phyloP scores from a whole-genome alignment of 345 rosid species.

The Eucalyptus guilfoylei region DNA sequence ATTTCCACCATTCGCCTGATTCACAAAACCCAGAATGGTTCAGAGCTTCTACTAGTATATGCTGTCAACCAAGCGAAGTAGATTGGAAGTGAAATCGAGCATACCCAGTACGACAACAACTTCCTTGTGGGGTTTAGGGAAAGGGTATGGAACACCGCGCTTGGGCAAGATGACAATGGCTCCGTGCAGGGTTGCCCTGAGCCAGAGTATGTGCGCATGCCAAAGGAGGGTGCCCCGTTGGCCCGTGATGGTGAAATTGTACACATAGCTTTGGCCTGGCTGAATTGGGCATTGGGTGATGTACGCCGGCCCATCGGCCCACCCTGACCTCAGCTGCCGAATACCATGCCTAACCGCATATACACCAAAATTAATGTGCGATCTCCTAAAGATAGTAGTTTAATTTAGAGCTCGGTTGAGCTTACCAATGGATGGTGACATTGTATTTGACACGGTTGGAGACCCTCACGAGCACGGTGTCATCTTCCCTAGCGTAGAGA shows the following conservation, averaged over 20 bases:
- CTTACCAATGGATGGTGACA: slow-evolving; percentile 76
- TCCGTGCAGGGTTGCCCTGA: slow-evolving; percentile 78
- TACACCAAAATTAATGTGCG: neutral
- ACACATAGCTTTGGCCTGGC: slow-evolving; percentile 55
- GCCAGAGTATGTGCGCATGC: slow-evolving; percentile 97
- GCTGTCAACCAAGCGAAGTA: neutral
- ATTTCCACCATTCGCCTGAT: slow-evolving; percentile 54
- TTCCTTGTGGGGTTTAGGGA: slow-evolving; percentile 74
- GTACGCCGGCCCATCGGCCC: slow-evolving; percentile 98
- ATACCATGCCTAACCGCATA: slow-evolving; percentile 59
- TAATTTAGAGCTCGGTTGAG: neutral
- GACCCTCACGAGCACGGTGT: slow-evolving; percentile 71
- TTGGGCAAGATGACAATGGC: slow-evolving; percentile 77
- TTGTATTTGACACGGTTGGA: slow-evolving; percentile 81
- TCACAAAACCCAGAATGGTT: neutral
- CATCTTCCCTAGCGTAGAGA: slow-evolving; percentile 78
- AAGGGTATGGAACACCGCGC: slow-evolving; percentile 81
- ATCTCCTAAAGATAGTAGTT: neutral
- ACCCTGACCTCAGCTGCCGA: slow-evolving; percentile 68
- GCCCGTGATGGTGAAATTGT: slow-evolving; percentile 82
- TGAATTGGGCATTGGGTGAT: slow-evolving; percentile 90
- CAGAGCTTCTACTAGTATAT: neutral
- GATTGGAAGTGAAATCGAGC: neutral
- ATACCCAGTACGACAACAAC: slow-evolving; percentile 49
- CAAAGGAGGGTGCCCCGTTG: slow-evolving; percentile 86